Evolutionary conservation across 805 yeast species (phyloP).

Genomic region (Debaryomyces hansenii): DNA sequence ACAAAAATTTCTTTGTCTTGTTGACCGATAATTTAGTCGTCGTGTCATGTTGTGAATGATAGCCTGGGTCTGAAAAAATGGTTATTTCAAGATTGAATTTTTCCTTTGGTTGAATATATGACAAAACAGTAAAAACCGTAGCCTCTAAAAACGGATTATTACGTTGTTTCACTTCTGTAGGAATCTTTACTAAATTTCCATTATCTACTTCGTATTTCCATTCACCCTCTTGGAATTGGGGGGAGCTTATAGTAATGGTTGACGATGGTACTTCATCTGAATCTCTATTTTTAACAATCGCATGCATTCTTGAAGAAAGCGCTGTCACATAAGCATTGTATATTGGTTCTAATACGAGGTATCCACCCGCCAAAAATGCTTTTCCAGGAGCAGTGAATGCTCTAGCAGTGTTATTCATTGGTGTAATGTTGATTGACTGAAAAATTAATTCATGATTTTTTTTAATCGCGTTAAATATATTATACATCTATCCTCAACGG

Average conservation of each 20-base stretch:
- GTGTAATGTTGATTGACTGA: neutral
- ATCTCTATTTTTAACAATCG: constrained; percentile 41
- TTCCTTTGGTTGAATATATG: constrained; percentile 45
- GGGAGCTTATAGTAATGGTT: constrained; percentile 56
- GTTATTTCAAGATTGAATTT: constrained; percentile 47
- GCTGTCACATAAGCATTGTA: constrained; percentile 84
- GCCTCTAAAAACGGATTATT: constrained; percentile 76
- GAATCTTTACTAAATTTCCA: constrained; percentile 10
- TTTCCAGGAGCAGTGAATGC: constrained; percentile 95
- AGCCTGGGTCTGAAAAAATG: constrained; percentile 83
- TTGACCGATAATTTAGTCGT: constrained; percentile 29
- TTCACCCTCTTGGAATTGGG: constrained; percentile 69
- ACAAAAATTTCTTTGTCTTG: constrained; percentile 49
- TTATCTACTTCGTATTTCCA: constrained; percentile 57
- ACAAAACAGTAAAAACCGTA: constrained; percentile 54
- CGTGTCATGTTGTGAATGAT: constrained; percentile 73
- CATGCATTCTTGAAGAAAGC: constrained; percentile 86
- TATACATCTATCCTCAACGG: neutral
- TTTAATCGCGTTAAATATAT: neutral
- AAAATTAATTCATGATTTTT: neutral
- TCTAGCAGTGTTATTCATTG: constrained; percentile 16
- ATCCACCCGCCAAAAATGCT: constrained; percentile 93
- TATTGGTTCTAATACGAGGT: constrained; percentile 77
- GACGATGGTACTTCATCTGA: constrained; percentile 9
- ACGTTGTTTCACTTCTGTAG: constrained; percentile 29